Base-by-base conservation (phyloP, 345 rosid species). In the Physaria fendleri region DNA sequence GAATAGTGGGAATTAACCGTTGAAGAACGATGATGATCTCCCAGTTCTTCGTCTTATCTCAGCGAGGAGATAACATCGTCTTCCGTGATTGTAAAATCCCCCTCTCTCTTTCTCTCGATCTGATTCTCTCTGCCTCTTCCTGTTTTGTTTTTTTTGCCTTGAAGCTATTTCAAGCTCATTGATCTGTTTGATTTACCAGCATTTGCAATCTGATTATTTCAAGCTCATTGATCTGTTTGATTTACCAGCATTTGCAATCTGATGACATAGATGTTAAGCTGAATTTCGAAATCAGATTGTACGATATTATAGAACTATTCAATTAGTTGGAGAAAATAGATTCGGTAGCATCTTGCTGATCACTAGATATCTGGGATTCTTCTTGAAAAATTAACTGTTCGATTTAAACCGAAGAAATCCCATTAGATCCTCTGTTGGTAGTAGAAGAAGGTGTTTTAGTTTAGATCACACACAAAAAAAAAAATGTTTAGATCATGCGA, bases 11-110 rank as follows among this genome's bases (percentile, higher is more conserved):
- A 66, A 57, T 3, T 28, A 6, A 21, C 28, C 29, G 34, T 22
- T 29, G 32, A 66, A 41, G 14, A 11, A 33, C 18, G 35, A 76
- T 50, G 73, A 89, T 93, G 99, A 93, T 93, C 62, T 89, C 97
- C 16, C 99, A 89, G 74, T 87, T 93, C 81, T 93, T 93, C 77
- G 95, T 89, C 34, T 85, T 93, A 21, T 93, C 99, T 42, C 97
- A 87, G 70, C 84, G 99, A 23, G 99, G 99, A 80, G 97, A 93
- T 41, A 93, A 83, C 65, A 93, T 93, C 59, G 99, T 93, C 69
- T 89, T 93, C 64, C 95, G 97, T 57, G 99, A 93, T 78, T 93
- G 99, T 93, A 59, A 78, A 78, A n/a, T n/a, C n/a, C n/a, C n/a
- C n/a, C n/a, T n/a, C 68, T 58, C 2, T 4, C 16, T 63, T 65